These are phyloP conservation scores for Penicillium diatomitis DNA, from an alignment of 495 filamentous ascomycete genomes.

Conservation along the genomic window DNA sequence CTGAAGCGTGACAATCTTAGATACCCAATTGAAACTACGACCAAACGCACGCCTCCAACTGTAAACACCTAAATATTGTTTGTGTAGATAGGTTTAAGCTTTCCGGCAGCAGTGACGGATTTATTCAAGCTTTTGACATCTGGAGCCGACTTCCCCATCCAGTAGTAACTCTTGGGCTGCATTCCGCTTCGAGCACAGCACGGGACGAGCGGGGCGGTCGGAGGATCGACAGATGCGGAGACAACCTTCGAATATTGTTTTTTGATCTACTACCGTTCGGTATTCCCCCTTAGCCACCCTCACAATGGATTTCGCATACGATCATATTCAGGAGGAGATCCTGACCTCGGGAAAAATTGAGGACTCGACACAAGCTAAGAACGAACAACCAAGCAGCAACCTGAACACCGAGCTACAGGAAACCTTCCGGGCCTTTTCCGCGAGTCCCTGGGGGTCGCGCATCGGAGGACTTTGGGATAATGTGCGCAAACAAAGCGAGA, in stretches of 20 bases:
- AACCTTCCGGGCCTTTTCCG: slow-evolving; percentile 86
- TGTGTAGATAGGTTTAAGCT: neutral
- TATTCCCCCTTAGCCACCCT: neutral
- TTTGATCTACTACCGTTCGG: slow-evolving; percentile 2
- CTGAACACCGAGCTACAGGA: slow-evolving; percentile 88
- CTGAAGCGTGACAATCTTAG: slow-evolving; percentile 9
- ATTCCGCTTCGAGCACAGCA: neutral
- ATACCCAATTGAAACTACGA: slow-evolving; percentile 8
- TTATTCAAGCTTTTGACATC: too few species aligned
- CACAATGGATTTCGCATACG: slow-evolving; percentile 91
- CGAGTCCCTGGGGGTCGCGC: slow-evolving; percentile 74
- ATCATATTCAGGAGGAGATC: slow-evolving; percentile 85
- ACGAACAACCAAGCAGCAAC: slow-evolving; percentile 41
- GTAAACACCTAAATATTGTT: neutral
- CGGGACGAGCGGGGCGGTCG: slow-evolving; percentile 20
- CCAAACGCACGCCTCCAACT: neutral
- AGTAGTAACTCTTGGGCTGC: neutral
- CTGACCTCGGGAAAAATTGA: slow-evolving; percentile 51
- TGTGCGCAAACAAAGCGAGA: slow-evolving; percentile 85
- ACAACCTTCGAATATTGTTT: slow-evolving; percentile 9
- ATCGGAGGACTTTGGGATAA: slow-evolving; percentile 83
- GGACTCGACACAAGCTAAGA: slow-evolving; percentile 11
- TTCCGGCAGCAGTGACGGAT: too few species aligned
- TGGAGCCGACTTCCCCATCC: too few species aligned
- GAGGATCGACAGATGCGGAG: slow-evolving; percentile 21